Conservation (phyloP, 1,284 basidiomycete genomes). For the Ceratobasidium sp. region DNA sequence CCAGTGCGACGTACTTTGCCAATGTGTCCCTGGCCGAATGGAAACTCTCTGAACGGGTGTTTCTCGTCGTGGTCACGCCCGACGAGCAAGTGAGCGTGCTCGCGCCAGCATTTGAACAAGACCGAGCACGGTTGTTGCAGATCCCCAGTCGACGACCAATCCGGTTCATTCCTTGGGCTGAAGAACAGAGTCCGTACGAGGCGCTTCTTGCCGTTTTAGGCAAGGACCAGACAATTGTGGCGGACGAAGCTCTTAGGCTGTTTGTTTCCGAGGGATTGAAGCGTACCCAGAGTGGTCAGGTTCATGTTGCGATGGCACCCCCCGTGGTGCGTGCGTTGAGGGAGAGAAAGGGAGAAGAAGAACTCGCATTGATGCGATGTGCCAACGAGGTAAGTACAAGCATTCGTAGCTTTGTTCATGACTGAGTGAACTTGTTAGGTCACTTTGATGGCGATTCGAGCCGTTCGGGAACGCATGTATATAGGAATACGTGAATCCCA, state of each 20-base stretch:
- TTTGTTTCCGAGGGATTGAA: conserved; percentile 57
- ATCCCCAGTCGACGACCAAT: conserved; percentile 54
- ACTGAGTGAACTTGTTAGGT: conserved; percentile 55
- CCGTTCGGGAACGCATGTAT: conserved; percentile 64
- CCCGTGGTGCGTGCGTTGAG: conserved; percentile 64
- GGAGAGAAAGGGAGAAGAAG: conserved; percentile 74
- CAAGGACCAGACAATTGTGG: conserved; percentile 57
- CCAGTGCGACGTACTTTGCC: conserved; percentile 71
- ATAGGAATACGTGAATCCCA: conserved; percentile 80
- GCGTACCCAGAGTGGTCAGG: conserved; percentile 47
- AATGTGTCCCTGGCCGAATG: conserved; percentile 70
- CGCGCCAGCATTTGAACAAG: conserved; percentile 78
- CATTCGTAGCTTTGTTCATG: not conserved
- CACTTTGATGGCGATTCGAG: conserved; percentile 75
- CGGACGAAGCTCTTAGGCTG: conserved; percentile 63
- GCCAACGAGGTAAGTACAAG: conserved; percentile 71
- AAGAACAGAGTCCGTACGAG: conserved; percentile 72
- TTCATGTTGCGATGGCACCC: conserved; percentile 57
- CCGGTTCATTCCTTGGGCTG: conserved; percentile 72
- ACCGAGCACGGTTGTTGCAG: conserved; percentile 65
- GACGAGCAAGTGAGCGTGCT: conserved; percentile 63
- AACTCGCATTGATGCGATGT: conserved; percentile 75
- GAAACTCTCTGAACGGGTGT: conserved; percentile 77
- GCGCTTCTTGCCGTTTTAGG: conserved; percentile 58
- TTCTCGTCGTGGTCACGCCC: conserved; percentile 71